Percentiles rank a stretch among this genome's conserved stretches.
phyloP scores from a whole-genome alignment of 805 yeast species.

The Candida ponderosae region DNA sequence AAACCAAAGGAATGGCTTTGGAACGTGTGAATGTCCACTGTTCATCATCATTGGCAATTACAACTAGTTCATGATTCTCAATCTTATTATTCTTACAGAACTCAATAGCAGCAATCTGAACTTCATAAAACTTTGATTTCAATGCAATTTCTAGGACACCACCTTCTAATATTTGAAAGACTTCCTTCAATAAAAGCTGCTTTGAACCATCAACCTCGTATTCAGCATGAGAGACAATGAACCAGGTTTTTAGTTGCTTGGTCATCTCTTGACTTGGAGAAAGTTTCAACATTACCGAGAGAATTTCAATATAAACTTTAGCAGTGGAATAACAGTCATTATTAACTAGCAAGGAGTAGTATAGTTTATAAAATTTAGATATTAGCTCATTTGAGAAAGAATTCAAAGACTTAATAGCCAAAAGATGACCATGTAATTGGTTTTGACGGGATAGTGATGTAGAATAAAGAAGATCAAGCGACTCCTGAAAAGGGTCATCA shows the following conservation, averaged over 20 bases:
- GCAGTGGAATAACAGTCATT: conserved; percentile 25
- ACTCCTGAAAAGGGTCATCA: conserved; percentile 22
- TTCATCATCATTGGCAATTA: conserved; percentile 16
- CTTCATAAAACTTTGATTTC: conserved; percentile 33
- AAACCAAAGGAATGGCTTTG: conserved; percentile 20
- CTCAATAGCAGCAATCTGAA: conserved; percentile 33
- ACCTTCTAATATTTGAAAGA: conserved; percentile 22
- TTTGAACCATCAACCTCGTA: conserved; percentile 38
- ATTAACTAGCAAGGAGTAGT: conserved; percentile 9
- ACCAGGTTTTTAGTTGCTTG: conserved; percentile 25
- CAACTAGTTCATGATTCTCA: conserved; percentile 4
- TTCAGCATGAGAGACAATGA: conserved; percentile 21
- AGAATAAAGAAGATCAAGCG: conserved; percentile 17
- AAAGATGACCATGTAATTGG: conserved; percentile 48
- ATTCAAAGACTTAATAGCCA: conserved; percentile 36
- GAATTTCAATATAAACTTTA: conserved; percentile 25
- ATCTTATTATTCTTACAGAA: conserved; percentile 16
- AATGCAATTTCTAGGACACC: conserved; percentile 28
- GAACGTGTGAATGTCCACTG: conserved; percentile 41
- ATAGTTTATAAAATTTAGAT: conserved; percentile 1
- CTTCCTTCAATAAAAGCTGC: conserved; percentile 34
- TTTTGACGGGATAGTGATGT: conserved; percentile 28
- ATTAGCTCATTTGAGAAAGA: conserved; percentile 4
- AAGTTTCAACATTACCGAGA: conserved; percentile 5
- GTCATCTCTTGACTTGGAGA: conserved; percentile 6